A percentile compares a stretch with the other conserved stretches of the same genome.
phyloP scores from a whole-genome alignment of 148 eudicot genomes.

The Polygonum maritimum region DNA sequence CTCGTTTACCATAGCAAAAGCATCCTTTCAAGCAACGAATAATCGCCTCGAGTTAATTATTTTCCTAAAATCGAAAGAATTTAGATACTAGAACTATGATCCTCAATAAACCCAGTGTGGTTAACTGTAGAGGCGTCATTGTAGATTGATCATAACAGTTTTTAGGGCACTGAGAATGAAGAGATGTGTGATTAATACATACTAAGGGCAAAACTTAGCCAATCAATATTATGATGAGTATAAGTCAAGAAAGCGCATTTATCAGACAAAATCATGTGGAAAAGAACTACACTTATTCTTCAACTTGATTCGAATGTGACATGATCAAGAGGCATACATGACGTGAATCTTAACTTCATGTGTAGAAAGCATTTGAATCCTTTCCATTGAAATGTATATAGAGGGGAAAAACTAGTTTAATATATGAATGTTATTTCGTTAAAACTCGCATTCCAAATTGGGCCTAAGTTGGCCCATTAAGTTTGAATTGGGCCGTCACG shows the following conservation, averaged over 20 bases:
- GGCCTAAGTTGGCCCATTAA: not conserved
- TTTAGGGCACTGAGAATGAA: not conserved
- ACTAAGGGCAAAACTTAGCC: not conserved
- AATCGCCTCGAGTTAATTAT: not conserved
- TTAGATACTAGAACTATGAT: not conserved
- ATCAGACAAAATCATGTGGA: constrained; percentile 2
- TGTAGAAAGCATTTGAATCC: not conserved
- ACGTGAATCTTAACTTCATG: not conserved
- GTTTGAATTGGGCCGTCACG: not conserved
- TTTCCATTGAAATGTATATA: not conserved
- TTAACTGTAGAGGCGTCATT: not conserved
- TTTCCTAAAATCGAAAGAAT: too few relatives aligned
- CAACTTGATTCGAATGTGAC: not conserved
- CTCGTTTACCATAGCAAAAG: too few relatives aligned
- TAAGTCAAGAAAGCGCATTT: constrained; percentile 7
- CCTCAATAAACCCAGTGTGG: not conserved
- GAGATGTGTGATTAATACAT: not conserved
- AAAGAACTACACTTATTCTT: not conserved
- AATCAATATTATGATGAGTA: not conserved
- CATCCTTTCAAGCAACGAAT: not conserved
- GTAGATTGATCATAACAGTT: not conserved
- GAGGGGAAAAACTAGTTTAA: not conserved
- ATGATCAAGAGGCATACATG: not conserved
- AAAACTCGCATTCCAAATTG: not conserved
- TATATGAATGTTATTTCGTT: too few relatives aligned